phyloP scores from a whole-genome alignment of 2,329 filamentous ascomycete genomes.

The Thermomyces lanuginosus region DNA sequence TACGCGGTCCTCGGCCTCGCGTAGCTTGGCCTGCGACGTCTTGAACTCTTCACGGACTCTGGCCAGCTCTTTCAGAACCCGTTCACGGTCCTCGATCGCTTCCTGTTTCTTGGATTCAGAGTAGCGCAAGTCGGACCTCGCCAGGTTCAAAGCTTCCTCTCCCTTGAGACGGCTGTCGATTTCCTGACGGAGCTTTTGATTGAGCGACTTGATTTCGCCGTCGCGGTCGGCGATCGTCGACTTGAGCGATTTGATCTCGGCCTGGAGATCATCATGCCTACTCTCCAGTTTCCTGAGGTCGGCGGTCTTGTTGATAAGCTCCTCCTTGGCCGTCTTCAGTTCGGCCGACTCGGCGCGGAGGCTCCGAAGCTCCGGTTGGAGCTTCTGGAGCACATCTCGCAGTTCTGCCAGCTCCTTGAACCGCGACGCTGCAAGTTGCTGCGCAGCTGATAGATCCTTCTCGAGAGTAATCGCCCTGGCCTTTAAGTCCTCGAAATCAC shows the following conservation, averaged over 20 bases:
- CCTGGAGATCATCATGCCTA: conserved; percentile 63
- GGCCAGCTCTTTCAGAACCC: conserved; percentile 50
- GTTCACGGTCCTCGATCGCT: conserved; percentile 56
- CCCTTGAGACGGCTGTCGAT: conserved; percentile 53
- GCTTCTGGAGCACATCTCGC: conserved; percentile 62
- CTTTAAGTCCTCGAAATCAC: conserved; percentile 56
- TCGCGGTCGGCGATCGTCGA: conserved; percentile 59
- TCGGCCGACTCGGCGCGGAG: conserved; percentile 61
- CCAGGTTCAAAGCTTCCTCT: conserved; percentile 61
- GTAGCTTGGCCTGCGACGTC: conserved; percentile 39
- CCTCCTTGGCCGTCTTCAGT: conserved; percentile 59
- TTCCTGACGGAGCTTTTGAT: conserved; percentile 63
- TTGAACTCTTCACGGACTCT: conserved; percentile 56
- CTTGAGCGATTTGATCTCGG: conserved; percentile 54
- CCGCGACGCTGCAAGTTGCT: conserved; percentile 69
- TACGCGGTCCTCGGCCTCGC: conserved; percentile 59
- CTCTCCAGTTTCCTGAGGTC: conserved; percentile 65
- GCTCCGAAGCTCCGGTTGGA: conserved; percentile 68
- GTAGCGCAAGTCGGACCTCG: conserved; percentile 60
- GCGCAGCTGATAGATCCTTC: conserved; percentile 68
- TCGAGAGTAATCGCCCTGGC: conserved; percentile 53
- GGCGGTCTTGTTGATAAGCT: conserved; percentile 45
- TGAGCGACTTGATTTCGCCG: conserved; percentile 57
- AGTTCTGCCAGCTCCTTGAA: conserved; percentile 80
- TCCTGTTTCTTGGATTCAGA: conserved; percentile 68